Conservation (phyloP, 352 stramenopile species). For the Phytophthora parvispora region DNA sequence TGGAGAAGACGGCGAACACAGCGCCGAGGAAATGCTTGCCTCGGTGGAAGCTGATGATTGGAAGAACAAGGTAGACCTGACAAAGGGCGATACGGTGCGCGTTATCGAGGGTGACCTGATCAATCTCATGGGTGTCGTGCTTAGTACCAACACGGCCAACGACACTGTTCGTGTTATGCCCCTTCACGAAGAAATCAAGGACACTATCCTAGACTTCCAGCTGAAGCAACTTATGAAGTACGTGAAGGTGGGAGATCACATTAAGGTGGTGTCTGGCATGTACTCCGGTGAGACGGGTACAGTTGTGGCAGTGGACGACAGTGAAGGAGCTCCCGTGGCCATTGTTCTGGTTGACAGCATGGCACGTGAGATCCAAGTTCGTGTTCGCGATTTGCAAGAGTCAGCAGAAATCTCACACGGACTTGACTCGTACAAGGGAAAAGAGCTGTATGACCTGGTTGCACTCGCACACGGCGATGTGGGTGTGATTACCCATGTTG, state of each 20-base stretch:
- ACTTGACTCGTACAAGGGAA: conserved; percentile 91
- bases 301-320: conserved; percentile 90
- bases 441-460: conserved; percentile 92
- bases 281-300: conserved; percentile 93
- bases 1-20: conserved; percentile 77
- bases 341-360: conserved; percentile 93
- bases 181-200: conserved; percentile 92
- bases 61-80: conserved; percentile 93
- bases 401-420: conserved; percentile 91
- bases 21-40: conserved; percentile 70
- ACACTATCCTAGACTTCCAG: conserved; percentile 92
- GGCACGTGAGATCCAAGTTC: conserved; percentile 93
- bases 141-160: conserved; percentile 91
- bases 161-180: conserved; percentile 92
- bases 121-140: conserved; percentile 92
- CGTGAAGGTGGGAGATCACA: conserved; percentile 93
- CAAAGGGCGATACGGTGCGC: conserved; percentile 90
- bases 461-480: conserved; percentile 89
- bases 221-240: conserved; percentile 93
- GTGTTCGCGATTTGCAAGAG: conserved; percentile 91
- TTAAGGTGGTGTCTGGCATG: conserved; percentile 92
- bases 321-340: conserved; percentile 82
- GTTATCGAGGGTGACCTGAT: conserved; percentile 91
- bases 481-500: conserved; percentile 93
- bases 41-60: conserved; percentile 87